A percentile compares a stretch with the other conserved stretches of the same genome.
These are phyloP conservation scores for Apiotrichum sp. DNA, from an alignment of 1,284 basidiomycete species.

Conservation along the genomic window DNA sequence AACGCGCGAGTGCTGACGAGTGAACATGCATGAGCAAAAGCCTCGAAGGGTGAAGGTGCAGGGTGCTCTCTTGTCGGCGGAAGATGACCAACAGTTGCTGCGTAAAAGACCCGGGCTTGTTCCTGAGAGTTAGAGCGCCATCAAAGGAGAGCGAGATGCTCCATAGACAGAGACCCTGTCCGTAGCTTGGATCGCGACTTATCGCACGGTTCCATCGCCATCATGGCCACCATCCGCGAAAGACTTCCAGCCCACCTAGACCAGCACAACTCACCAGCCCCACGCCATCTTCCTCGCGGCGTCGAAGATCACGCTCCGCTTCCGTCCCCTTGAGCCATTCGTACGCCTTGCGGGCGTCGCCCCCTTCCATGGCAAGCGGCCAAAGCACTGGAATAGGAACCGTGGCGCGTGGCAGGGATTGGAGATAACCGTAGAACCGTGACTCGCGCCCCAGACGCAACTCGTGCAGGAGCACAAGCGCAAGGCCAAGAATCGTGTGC, in stretches of 20 bases:
- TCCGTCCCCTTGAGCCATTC: conserved; percentile 41
- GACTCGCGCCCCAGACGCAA: conserved; percentile 34
- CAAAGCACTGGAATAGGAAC: conserved; percentile 43
- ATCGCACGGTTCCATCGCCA: too few relatives aligned
- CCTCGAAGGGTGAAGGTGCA: conserved; percentile 46
- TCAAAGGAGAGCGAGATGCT: too few relatives aligned
- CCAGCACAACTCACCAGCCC: conserved; percentile 26
- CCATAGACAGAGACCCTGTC: too few relatives aligned
- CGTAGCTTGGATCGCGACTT: too few relatives aligned
- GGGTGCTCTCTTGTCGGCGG: conserved; percentile 23
- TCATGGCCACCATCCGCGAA: conserved; percentile 29
- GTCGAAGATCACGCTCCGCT: conserved; percentile 31
- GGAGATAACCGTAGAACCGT: conserved; percentile 44
- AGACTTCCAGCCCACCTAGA: conserved; percentile 18
- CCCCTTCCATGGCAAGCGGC: conserved; percentile 21
- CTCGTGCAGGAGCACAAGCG: conserved; percentile 46
- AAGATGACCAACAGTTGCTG: conserved; percentile 18
- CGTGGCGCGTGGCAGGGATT: conserved; percentile 38
- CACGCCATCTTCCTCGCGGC: conserved; percentile 30
- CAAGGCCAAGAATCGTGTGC: conserved; percentile 37
- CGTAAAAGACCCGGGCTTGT: conserved; percentile 33
- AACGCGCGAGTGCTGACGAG: conserved; percentile 83
- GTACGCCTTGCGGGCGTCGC: conserved; percentile 30
- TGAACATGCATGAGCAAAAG: conserved; percentile 65
- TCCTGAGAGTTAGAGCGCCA: conserved; percentile 12